Evolutionary conservation across 83 land plant species (phyloP).

Genomic region (Picea mariana): DNA sequence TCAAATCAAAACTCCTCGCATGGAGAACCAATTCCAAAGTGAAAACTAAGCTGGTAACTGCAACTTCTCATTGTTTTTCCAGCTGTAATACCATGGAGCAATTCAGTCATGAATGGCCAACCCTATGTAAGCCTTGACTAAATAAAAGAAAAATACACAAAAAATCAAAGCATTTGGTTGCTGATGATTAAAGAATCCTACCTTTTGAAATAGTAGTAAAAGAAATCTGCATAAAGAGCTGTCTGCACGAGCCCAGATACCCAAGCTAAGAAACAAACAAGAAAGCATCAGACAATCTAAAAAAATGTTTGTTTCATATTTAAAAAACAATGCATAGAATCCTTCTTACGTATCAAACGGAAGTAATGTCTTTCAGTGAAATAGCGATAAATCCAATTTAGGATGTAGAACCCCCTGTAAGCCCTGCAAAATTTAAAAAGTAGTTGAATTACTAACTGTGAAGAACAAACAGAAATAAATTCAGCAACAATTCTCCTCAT

Average conservation of each 20-base stretch:
- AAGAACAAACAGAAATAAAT: not conserved
- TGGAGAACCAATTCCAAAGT: not conserved
- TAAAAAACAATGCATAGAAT: slow-evolving; percentile 13
- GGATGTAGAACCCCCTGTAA: slow-evolving; percentile 70
- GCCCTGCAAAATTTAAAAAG: slow-evolving; percentile 56
- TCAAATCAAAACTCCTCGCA: not conserved
- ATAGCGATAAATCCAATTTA: slow-evolving; percentile 87
- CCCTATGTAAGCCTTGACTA: not conserved
- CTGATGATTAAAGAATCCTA: slow-evolving; percentile 16
- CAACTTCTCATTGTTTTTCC: slow-evolving; percentile 77
- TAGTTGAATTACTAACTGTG: not conserved
- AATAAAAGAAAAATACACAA: not conserved
- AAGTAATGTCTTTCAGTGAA: slow-evolving; percentile 64
- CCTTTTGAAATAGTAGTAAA: slow-evolving; percentile 82
- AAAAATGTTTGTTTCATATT: slow-evolving; percentile 10
- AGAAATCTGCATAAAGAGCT: slow-evolving; percentile 84
- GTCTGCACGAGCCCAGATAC: slow-evolving; percentile 77
- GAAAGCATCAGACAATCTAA: slow-evolving; percentile 1
- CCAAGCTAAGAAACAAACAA: slow-evolving; percentile 68
- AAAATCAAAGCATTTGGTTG: not conserved
- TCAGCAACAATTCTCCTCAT: not conserved
- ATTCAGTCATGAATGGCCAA: not conserved
- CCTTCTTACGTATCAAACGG: slow-evolving; percentile 65
- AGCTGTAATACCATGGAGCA: slow-evolving; percentile 44
- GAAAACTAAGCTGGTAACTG: slow-evolving; percentile 65